Base-by-base conservation (phyloP, 139 green algal species). In the Chlorella sp. region DNA sequence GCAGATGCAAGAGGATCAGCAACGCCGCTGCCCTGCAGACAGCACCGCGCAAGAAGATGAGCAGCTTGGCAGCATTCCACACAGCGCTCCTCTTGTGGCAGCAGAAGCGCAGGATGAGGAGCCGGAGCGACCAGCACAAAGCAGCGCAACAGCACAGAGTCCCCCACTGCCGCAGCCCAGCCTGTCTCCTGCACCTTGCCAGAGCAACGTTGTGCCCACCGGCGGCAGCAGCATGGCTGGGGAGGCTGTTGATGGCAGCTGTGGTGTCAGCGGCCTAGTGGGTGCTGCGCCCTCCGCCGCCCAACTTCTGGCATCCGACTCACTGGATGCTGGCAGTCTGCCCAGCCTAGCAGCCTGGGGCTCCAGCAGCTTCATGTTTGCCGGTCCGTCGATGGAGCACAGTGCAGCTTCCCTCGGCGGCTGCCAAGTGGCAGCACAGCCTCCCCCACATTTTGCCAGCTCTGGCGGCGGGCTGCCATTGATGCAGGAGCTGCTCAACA, bases 301-400 rank as follows among this genome's bases (percentile, higher is more conserved):
- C 48, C 48, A 57, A 57, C 48, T 57, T 5, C 21, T 14, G 64
- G 64, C 21, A 71, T 12, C 3, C 64, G 64, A 71, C 2, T 40
- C n/a, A 4, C 32, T 40, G 12, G 16, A 79, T 40, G 71, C 71
- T 11, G 37, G n/a, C 71, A 79, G 71, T n/a, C 71, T 79, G 32
- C 71, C 71, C 32, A 79, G 71, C 71, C 71, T 40, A n/a, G 71
- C 71, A 79, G 71, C 71, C 71, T 79, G 32, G 71, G n/a, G n/a
- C 32, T 79, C 71, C 0, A 22, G 30, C 75, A 81, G 75, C 75
- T 81, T 37, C 24, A 4, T 14, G 34, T 53, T 39, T 36, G 1
- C 34, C 40, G 75, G 18, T 34, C 34, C 75, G 48, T 9, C 48
- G 48, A 57, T 57, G 34, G 34, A 40, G 75, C 75, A 81, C 75